These are phyloP conservation scores for Asclepias syriaca DNA, from an alignment of 257 asterid genomes.

Conservation along the genomic window DNA sequence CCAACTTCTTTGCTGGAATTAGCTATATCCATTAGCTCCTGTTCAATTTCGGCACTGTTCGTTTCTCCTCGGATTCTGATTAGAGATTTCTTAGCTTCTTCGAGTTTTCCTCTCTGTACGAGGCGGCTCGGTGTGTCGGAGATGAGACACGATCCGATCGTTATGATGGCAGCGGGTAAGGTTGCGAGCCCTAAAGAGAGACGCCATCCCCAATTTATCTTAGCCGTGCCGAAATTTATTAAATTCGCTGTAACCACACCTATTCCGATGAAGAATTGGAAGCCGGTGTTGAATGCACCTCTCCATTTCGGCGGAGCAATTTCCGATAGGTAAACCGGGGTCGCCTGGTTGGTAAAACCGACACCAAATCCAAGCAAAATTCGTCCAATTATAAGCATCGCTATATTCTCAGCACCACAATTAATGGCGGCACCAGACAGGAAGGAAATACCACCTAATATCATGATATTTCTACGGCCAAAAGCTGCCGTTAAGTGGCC, in stretches of 20 bases:
- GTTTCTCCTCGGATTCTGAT: conserved; percentile 2
- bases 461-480: conserved; percentile 23
- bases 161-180: conserved; percentile 16
- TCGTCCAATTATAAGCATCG: conserved; percentile 24
- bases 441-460: conserved; percentile 19
- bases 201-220: conserved; percentile 20
- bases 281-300: conserved; percentile 23
- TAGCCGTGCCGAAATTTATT: conserved; percentile 14
- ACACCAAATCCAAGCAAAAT: conserved; percentile 26
- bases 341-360: conserved; percentile 28
- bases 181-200: conserved; percentile 16
- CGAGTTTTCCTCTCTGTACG: background rate
- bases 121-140: conserved; percentile 20
- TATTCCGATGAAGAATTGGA: conserved; percentile 17
- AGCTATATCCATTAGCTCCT: background rate
- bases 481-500: conserved; percentile 10
- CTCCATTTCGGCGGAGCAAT: conserved; percentile 24
- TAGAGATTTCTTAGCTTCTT: conserved; percentile 2
- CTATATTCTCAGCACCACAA: conserved; percentile 2
- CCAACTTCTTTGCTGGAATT: conserved; percentile 5
- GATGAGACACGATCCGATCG: conserved; percentile 9
- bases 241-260: conserved; percentile 9
- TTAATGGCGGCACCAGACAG: conserved; percentile 16
- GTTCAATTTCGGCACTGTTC: background rate
- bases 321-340: conserved; percentile 19